phyloP scores from a whole-genome alignment of 352 stramenopile genomes.

The Pseudoperonospora humuli region DNA sequence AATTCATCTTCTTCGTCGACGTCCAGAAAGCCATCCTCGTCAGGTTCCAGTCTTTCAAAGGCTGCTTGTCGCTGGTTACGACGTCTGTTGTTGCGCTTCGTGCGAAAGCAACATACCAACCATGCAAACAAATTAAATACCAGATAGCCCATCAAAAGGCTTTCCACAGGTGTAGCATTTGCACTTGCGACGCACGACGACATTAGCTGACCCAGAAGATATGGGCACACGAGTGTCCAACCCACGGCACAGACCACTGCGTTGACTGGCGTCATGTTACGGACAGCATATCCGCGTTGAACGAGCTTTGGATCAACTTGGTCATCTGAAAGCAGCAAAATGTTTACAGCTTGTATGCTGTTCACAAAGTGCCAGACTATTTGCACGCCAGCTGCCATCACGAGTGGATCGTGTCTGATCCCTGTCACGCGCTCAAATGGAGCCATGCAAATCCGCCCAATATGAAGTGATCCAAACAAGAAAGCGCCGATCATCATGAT shows the following conservation, averaged over 20 bases:
- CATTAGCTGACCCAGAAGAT: slow-evolving; percentile 61
- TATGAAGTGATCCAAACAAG: slow-evolving; percentile 61
- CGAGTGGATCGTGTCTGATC: slow-evolving; percentile 68
- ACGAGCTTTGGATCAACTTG: slow-evolving; percentile 51
- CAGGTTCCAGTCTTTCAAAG: slow-evolving; percentile 26
- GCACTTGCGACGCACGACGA: slow-evolving; percentile 38
- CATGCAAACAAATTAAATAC: slow-evolving; percentile 63
- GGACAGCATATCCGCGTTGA: slow-evolving; percentile 61
- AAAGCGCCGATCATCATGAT: slow-evolving; percentile 50
- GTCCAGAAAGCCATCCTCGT: slow-evolving; percentile 29
- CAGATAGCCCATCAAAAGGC: slow-evolving; percentile 74
- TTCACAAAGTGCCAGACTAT: slow-evolving; percentile 74
- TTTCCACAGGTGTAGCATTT: slow-evolving; percentile 44
- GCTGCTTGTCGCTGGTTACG: slow-evolving; percentile 29
- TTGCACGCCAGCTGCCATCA: slow-evolving; percentile 62
- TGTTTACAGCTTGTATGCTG: slow-evolving; percentile 44
- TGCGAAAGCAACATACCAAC: slow-evolving; percentile 67
- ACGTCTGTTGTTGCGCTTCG: slow-evolving; percentile 37
- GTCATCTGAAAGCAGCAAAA: slow-evolving; percentile 52
- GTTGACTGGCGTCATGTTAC: slow-evolving; percentile 49
- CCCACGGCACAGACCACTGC: slow-evolving; percentile 47
- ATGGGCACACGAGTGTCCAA: slow-evolving; percentile 62
- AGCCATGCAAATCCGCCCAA: slow-evolving; percentile 56
- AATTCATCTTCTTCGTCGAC: slow-evolving; percentile 30
- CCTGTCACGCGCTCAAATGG: slow-evolving; percentile 64